A percentile compares a stretch with the other conserved stretches of the same genome.
phyloP scores from a whole-genome alignment of 805 yeast genomes.

The Starmerella bombi region DNA sequence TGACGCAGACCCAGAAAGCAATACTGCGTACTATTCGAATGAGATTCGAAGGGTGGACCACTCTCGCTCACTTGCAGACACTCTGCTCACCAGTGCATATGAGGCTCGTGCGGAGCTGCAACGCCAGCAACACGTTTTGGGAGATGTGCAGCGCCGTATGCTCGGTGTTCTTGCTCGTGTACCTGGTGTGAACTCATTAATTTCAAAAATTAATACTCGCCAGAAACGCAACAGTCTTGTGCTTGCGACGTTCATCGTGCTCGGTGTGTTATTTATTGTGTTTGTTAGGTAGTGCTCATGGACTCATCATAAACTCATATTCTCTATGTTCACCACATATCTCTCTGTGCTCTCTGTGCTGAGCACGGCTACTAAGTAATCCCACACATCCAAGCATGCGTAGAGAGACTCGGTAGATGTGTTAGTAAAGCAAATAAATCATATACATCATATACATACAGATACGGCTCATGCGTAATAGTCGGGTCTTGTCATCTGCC shows the following conservation, averaged over 20 bases:
- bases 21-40: slow-evolving; percentile 46
- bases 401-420: no score
- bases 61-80: slow-evolving; percentile 64
- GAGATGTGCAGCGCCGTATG: slow-evolving; percentile 50
- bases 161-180: slow-evolving; percentile 48
- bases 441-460: slow-evolving; percentile 29
- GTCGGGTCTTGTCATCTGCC: slow-evolving; percentile 21
- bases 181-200: slow-evolving; percentile 71
- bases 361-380: no score
- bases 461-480: slow-evolving; percentile 21
- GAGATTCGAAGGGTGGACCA: slow-evolving; percentile 63
- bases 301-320: no score
- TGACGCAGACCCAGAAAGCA: slow-evolving; percentile 7
- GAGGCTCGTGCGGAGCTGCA: slow-evolving; percentile 76
- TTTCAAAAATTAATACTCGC: slow-evolving; percentile 72
- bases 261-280: slow-evolving; percentile 58
- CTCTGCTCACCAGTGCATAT: slow-evolving; percentile 69
- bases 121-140: slow-evolving; percentile 54
- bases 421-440: no score
- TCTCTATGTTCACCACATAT: no score
- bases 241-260: slow-evolving; percentile 57
- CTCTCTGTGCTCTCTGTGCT: no score
- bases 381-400: no score
- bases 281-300: slow-evolving; percentile 32
- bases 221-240: slow-evolving; percentile 78